These are phyloP conservation scores for Colletotrichum liriopes DNA, from an alignment of 2,329 filamentous ascomycete genomes.

Conservation along the genomic window DNA sequence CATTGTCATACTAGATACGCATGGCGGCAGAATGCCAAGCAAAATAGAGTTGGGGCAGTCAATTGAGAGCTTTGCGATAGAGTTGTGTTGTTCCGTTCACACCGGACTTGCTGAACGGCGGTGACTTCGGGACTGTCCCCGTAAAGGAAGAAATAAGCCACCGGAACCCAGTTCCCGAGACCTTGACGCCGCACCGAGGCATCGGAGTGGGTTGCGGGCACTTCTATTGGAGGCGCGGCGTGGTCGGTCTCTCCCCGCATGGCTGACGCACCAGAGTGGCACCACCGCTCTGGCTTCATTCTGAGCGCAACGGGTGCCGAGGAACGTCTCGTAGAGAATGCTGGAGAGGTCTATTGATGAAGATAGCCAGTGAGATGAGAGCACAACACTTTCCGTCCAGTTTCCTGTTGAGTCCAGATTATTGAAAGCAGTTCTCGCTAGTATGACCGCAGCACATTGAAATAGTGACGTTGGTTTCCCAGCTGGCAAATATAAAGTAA, in stretches of 20 bases:
- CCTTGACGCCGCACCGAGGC: constrained; percentile 35
- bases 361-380: neutral
- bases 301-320: constrained; percentile 2
- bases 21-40: neutral
- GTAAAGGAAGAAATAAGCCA: constrained; percentile 1
- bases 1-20: constrained; percentile 11
- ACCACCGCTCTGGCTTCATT: constrained; percentile 14
- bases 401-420: neutral
- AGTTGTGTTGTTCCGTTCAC: neutral
- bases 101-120: neutral
- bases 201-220: constrained; percentile 17
- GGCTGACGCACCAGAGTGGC: constrained; percentile 22
- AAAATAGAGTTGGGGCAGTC: constrained; percentile 1
- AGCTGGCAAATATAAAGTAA: neutral
- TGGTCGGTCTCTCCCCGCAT: constrained; percentile 23
- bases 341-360: neutral
- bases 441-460: neutral
- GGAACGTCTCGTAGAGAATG: constrained; percentile 1
- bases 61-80: neutral
- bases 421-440: neutral
- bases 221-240: constrained; percentile 31
- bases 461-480: neutral
- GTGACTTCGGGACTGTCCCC: constrained; percentile 2
- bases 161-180: neutral
- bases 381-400: neutral